Conservation (phyloP, 2,329 filamentous ascomycete genomes). For the Epichloe scottii region DNA sequence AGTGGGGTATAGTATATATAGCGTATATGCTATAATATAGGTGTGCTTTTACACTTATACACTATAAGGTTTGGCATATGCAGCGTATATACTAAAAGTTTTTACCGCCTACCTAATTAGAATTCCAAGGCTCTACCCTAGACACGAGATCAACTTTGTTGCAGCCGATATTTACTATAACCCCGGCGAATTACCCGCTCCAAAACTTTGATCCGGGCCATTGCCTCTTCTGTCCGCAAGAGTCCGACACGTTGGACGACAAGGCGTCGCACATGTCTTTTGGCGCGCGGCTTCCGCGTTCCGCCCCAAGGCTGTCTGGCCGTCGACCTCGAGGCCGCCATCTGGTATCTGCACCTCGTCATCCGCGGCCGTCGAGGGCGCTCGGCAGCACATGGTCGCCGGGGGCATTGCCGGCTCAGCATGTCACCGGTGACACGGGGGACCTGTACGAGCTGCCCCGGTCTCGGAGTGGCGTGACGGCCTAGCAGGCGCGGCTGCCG, state of each 20-base stretch:
- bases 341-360: slow-evolving; percentile 35
- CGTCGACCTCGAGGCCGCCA: slow-evolving; percentile 32
- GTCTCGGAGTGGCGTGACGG: neutral
- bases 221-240: slow-evolving; percentile 30
- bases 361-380: slow-evolving; percentile 31
- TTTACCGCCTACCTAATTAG: too few relatives aligned
- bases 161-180: too few relatives aligned
- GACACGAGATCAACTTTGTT: too few relatives aligned
- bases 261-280: slow-evolving; percentile 37
- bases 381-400: slow-evolving; percentile 37
- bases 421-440: slow-evolving; percentile 23
- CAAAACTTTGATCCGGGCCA: slow-evolving; percentile 16
- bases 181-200: neutral
- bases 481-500: slow-evolving; percentile 14
- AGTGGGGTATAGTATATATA: too few relatives aligned
- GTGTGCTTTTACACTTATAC: too few relatives aligned
- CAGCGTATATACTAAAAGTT: too few relatives aligned
- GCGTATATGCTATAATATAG: too few relatives aligned
- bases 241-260: slow-evolving; percentile 17
- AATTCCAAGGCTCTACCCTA: too few relatives aligned
- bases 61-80: too few relatives aligned
- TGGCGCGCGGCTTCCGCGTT: slow-evolving; percentile 33
- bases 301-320: slow-evolving; percentile 25
- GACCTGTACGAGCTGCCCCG: slow-evolving; percentile 28
- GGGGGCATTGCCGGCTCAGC: slow-evolving; percentile 37